Percentiles rank a stretch among this genome's conserved stretches.
phyloP scores from a whole-genome alignment of 179 eudicot species.

The Beta lomatogona region DNA sequence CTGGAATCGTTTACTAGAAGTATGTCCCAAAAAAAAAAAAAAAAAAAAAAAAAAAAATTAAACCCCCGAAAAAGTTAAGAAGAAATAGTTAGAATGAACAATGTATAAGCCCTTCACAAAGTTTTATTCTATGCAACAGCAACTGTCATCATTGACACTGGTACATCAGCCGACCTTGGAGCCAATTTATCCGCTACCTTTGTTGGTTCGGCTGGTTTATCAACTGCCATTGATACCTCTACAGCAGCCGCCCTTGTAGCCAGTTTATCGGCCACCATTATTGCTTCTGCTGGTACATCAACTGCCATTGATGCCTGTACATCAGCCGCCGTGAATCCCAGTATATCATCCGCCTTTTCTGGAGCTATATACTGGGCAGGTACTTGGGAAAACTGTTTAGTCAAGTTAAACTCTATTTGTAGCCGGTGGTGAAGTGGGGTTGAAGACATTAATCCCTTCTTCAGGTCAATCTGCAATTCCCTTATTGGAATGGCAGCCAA shows the following conservation, averaged over 20 bases:
- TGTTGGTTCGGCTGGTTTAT: background rate
- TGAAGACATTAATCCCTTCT: slow-evolving; percentile 68
- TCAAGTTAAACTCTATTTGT: slow-evolving; percentile 51
- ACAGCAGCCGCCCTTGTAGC: slow-evolving; percentile 8
- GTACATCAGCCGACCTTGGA: slow-evolving; percentile 12
- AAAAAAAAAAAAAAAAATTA: background rate
- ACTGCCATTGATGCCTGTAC: background rate
- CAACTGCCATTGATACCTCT: slow-evolving; percentile 1
- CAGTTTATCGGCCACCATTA: slow-evolving; percentile 22
- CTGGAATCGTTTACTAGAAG: background rate
- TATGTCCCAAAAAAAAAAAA: background rate
- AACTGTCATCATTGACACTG: slow-evolving; percentile 26
- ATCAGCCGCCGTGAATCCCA: background rate
- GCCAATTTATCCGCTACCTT: slow-evolving; percentile 22
- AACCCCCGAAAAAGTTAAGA: background rate
- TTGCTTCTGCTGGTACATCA: slow-evolving; percentile 7
- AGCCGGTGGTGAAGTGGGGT: slow-evolving; percentile 82
- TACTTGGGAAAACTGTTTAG: slow-evolving; percentile 17
- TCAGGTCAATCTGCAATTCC: slow-evolving; percentile 79
- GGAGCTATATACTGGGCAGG: slow-evolving; percentile 22
- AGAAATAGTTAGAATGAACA: slow-evolving; percentile 23
- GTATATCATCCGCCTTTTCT: slow-evolving; percentile 15
- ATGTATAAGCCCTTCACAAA: slow-evolving; percentile 12
- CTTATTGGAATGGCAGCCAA: slow-evolving; percentile 86
- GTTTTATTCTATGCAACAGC: slow-evolving; percentile 28